These are phyloP conservation scores for Scutellaria minor DNA, from an alignment of 257 asterid species.

Conservation along the genomic window DNA sequence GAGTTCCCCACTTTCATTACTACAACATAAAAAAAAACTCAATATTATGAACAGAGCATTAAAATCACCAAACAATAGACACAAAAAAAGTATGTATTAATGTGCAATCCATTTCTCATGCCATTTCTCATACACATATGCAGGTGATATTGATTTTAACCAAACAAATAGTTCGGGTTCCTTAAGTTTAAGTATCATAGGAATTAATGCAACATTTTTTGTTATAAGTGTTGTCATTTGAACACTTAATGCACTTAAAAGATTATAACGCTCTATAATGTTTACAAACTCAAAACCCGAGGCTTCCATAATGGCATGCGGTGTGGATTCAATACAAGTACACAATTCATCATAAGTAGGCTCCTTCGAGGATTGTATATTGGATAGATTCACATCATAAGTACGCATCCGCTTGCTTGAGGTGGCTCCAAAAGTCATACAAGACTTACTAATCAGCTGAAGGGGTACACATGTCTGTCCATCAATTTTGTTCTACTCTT, in stretches of 20 bases:
- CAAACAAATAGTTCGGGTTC: background rate
- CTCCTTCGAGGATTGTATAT: too few species aligned
- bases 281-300: background rate
- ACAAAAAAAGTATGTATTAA: background rate
- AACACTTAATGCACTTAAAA: background rate
- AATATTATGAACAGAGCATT: background rate
- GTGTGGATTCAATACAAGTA: background rate
- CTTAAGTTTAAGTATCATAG: background rate
- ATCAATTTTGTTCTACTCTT: too few species aligned
- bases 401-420: background rate
- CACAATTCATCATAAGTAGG: background rate
- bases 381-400: background rate
- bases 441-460: background rate
- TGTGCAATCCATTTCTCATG: background rate
- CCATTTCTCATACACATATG: background rate
- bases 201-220: background rate
- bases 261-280: background rate
- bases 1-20: background rate
- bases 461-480: too few species aligned
- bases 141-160: background rate
- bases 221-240: background rate
- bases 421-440: background rate
- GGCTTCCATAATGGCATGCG: background rate
- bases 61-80: background rate
- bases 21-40: background rate